Evolutionary conservation across 2,329 filamentous ascomycete genomes (phyloP).

Genomic region (Microdochium trichocladiopsis): DNA sequence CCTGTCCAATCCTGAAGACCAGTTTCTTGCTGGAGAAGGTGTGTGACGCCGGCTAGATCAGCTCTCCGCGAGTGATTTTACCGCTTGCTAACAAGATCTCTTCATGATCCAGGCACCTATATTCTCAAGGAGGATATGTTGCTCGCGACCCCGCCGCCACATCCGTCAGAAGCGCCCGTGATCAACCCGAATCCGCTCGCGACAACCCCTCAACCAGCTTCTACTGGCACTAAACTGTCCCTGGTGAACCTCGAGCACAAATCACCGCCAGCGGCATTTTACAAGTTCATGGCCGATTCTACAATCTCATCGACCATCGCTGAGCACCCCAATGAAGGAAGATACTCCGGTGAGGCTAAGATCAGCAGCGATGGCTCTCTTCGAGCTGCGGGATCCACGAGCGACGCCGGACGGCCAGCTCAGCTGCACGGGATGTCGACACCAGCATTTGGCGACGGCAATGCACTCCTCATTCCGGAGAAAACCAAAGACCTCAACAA

Average conservation of each 20-base stretch:
- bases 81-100: constrained; percentile 3
- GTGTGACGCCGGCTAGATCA: constrained; percentile 1
- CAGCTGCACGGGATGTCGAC: constrained; percentile 34
- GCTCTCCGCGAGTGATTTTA: neutral
- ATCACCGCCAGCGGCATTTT: constrained; percentile 44
- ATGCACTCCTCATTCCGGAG: constrained; percentile 59
- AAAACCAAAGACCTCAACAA: constrained; percentile 69
- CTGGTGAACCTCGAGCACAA: constrained; percentile 65
- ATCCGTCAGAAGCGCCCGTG: constrained; percentile 86
- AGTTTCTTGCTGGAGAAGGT: constrained; percentile 93
- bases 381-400: constrained; percentile 44
- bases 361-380: constrained; percentile 46
- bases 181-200: constrained; percentile 86
- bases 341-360: constrained; percentile 53
- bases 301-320: constrained; percentile 48
- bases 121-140: constrained; percentile 84
- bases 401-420: constrained; percentile 33
- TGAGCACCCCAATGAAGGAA: constrained; percentile 54
- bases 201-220: constrained; percentile 77
- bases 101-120: constrained; percentile 62
- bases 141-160: constrained; percentile 87
- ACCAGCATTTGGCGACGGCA: constrained; percentile 81
- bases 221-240: constrained; percentile 76
- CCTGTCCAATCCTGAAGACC: constrained; percentile 76
- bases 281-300: constrained; percentile 44